Evolutionary conservation across 2,329 filamentous ascomycete genomes (phyloP).

Genomic region (Hymenoscyphus linearis): DNA sequence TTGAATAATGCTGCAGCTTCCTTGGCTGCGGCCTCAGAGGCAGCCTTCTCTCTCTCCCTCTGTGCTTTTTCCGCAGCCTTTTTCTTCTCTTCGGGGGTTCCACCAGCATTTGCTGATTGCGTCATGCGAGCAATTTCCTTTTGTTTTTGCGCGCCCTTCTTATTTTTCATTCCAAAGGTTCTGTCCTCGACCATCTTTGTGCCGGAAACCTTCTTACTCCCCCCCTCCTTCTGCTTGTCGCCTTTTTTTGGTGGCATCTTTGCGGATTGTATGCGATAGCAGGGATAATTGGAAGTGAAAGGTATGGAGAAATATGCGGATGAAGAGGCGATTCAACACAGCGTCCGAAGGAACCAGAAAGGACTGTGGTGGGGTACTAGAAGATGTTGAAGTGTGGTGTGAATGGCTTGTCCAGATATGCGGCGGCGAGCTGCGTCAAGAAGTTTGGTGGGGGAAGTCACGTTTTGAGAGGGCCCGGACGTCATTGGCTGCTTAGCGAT

Average conservation of each 20-base stretch:
- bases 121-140: constrained; percentile 83
- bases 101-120: constrained; percentile 65
- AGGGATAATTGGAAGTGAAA: background rate
- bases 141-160: constrained; percentile 89
- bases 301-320: background rate
- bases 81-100: constrained; percentile 81
- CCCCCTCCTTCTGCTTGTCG: constrained; percentile 40
- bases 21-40: constrained; percentile 75
- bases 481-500: constrained; percentile 27
- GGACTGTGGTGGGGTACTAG: constrained; percentile 26
- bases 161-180: constrained; percentile 99
- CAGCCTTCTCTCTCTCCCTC: constrained; percentile 83
- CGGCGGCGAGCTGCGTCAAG: constrained; percentile 9
- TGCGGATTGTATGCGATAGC: constrained; percentile 13
- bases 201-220: constrained; percentile 49
- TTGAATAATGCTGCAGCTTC: constrained; percentile 80
- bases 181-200: constrained; percentile 71
- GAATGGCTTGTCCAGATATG: constrained; percentile 1
- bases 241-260: constrained; percentile 68
- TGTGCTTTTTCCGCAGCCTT: constrained; percentile 63
- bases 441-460: constrained; percentile 21
- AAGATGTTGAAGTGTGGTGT: constrained; percentile 14
- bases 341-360: constrained; percentile 21
- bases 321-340: background rate
- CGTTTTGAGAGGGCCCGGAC: background rate